Evolutionary conservation across 768 basidiomycete species (phyloP), one percentile per base, ranked within the genome.

Genomic region (Nidula microcarpa): DNA sequence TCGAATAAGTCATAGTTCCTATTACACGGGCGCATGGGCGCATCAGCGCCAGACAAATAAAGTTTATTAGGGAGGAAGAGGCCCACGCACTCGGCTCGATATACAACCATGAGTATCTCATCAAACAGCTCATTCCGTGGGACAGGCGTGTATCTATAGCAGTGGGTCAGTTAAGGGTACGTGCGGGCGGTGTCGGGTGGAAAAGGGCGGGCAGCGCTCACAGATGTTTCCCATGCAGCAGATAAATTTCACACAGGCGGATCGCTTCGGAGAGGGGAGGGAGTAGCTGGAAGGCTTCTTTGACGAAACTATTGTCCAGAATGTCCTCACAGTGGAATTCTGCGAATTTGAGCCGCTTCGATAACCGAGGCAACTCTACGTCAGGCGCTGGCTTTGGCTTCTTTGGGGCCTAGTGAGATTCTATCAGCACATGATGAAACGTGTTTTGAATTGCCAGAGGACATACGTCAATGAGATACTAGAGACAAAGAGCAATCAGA

Each of bases 211-310:
- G 35, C 35, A 34, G 49, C 14, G 69, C 81, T 61, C 57, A 87
- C 85, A 85, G 60, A 64, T 72, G 81, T 60, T 77, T 71, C 10
- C 81, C 85, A 63, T 81, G 76, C 52, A 85, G 81, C 37, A 88
- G 68, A 63, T 88, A 91, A 33, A 83, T 67, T 39, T 88, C 82
- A 53, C 81, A 85, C 16, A 89, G 68, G 13, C 73, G 76, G 11
- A 78, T 67, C 1, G 88, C 87, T 57, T 87, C 81, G 3, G 80
- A 74, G 2, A 81, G 68, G 0, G 80, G 69, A 5, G 89, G 87
- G 1, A 87, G 70, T 37, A 77, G 59, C 10, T 60, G 59, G 56
- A 79, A 75, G 33, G 85, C 70, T 49, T 82, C 71, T 33, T 63
- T 54, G 5, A 70, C 74, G 3, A 83, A 53, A 0, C 72, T 72